phyloP scores from a whole-genome alignment of 495 filamentous ascomycete species.

The Margaritispora aquatica region DNA sequence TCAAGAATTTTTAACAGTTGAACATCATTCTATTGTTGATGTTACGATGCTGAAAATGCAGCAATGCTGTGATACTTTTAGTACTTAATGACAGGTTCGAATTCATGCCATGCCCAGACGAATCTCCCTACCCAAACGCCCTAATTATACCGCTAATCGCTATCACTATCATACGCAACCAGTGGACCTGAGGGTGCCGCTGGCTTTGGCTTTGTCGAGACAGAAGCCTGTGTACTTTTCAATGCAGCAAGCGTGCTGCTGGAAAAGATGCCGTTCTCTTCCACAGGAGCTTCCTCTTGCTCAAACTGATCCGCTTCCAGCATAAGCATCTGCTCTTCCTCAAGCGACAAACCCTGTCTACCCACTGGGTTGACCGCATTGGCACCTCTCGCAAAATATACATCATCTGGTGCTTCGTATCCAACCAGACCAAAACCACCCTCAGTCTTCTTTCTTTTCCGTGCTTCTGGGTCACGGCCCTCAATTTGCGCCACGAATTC shows the following conservation, averaged over 20 bases:
- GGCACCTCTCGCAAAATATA: constrained; percentile 73
- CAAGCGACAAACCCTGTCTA: constrained; percentile 40
- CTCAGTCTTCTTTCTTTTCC: constrained; percentile 84
- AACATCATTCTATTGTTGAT: not conserved
- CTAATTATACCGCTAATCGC: constrained; percentile 43
- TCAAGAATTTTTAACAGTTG: constrained; percentile 88
- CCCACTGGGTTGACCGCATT: constrained; percentile 54
- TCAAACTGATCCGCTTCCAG: constrained; percentile 44
- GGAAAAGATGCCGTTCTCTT: constrained; percentile 66
- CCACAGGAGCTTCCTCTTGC: constrained; percentile 29
- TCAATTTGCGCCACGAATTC: constrained; percentile 93
- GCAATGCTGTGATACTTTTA: not conserved
- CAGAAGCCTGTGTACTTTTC: constrained; percentile 41
- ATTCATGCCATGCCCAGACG: not conserved
- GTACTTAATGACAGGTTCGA: not conserved
- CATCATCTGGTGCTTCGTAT: constrained; percentile 91
- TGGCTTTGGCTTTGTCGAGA: constrained; percentile 42
- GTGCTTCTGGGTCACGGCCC: constrained; percentile 77
- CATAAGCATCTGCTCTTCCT: constrained; percentile 42
- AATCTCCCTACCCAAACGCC: not conserved
- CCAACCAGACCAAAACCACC: constrained; percentile 83
- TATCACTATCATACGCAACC: constrained; percentile 88
- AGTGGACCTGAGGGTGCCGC: constrained; percentile 55
- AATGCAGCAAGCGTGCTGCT: constrained; percentile 71
- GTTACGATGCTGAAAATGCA: not conserved